Evolutionary conservation across 805 yeast species (phyloP).

Genomic region (Yamadazyma philogaea): DNA sequence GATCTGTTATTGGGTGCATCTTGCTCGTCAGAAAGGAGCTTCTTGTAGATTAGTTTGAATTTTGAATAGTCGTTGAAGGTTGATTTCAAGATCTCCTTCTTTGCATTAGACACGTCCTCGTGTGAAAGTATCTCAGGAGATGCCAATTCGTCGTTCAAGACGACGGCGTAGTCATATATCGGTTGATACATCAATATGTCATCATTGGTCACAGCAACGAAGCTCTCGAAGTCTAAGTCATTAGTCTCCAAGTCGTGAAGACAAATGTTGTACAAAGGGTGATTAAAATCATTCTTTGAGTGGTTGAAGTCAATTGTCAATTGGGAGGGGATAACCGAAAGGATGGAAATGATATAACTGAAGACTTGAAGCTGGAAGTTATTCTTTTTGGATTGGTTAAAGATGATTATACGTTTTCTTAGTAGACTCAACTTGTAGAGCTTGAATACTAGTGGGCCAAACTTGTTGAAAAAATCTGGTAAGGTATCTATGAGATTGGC

Average conservation of each 20-base stretch:
- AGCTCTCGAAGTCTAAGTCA: constrained; percentile 1
- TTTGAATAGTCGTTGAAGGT: constrained; percentile 37
- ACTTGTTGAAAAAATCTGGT: constrained; percentile 41
- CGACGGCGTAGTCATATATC: constrained; percentile 46
- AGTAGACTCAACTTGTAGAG: constrained; percentile 62
- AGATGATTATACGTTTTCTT: constrained; percentile 53
- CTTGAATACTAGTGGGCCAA: constrained; percentile 66
- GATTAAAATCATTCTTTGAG: constrained; percentile 24
- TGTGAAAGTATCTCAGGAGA: constrained; percentile 10
- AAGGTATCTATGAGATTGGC: constrained; percentile 23
- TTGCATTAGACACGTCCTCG: constrained; percentile 6
- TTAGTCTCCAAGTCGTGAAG: constrained; percentile 46
- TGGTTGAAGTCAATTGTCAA: constrained; percentile 24
- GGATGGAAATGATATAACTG: constrained; percentile 54
- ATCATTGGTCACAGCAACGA: constrained; percentile 64
- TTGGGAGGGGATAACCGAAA: constrained; percentile 64
- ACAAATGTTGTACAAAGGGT: constrained; percentile 61
- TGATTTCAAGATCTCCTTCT: constrained; percentile 19
- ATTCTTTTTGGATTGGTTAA: constrained; percentile 27
- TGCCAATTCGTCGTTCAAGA: constrained; percentile 18
- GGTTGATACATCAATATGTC: constrained; percentile 57
- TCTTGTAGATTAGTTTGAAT: constrained; percentile 31
- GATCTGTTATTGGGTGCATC: constrained; percentile 9
- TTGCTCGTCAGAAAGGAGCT: constrained; percentile 11
- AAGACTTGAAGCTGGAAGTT: constrained; percentile 38